A percentile compares a stretch with the other conserved stretches of the same genome.
Conservation (phyloP, 2,329 filamentous ascomycete species). For the Falciphora oryzae region DNA sequence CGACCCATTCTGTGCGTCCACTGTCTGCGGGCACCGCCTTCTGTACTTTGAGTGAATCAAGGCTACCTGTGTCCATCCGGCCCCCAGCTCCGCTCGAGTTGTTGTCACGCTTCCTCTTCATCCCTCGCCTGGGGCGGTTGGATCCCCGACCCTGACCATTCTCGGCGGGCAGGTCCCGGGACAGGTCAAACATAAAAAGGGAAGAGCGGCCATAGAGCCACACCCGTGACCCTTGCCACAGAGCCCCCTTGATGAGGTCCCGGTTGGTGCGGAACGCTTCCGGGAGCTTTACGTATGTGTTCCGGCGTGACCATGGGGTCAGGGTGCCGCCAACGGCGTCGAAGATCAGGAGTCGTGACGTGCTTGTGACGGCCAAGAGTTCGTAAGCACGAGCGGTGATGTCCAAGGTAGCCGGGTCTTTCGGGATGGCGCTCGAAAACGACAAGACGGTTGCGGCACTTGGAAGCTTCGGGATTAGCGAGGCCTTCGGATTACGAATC, state of each 20-base stretch:
- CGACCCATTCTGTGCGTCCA: constrained; percentile 32
- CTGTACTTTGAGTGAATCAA: constrained; percentile 38
- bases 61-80: constrained; percentile 41
- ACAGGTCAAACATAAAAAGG: constrained; percentile 87
- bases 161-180: constrained; percentile 43
- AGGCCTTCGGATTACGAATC: constrained; percentile 66
- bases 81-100: constrained; percentile 45
- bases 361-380: constrained; percentile 48
- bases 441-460: constrained; percentile 61
- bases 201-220: constrained; percentile 87
- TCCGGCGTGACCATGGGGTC: constrained; percentile 79
- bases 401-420: constrained; percentile 21
- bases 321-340: constrained; percentile 71
- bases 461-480: constrained; percentile 63
- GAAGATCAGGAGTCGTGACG: constrained; percentile 67
- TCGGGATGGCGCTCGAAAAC: constrained; percentile 51
- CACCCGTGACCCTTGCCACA: constrained; percentile 74
- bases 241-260: constrained; percentile 74
- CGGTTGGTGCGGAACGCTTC: constrained; percentile 66
- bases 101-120: constrained; percentile 49
- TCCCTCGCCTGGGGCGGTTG: constrained; percentile 22
- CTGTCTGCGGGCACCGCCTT: constrained; percentile 29
- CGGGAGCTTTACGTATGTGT: constrained; percentile 70
- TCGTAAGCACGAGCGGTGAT: constrained; percentile 39
- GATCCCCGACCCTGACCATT: background rate